Conservation (phyloP, 2,329 filamentous ascomycete genomes). For the Aureobasidium lini region DNA sequence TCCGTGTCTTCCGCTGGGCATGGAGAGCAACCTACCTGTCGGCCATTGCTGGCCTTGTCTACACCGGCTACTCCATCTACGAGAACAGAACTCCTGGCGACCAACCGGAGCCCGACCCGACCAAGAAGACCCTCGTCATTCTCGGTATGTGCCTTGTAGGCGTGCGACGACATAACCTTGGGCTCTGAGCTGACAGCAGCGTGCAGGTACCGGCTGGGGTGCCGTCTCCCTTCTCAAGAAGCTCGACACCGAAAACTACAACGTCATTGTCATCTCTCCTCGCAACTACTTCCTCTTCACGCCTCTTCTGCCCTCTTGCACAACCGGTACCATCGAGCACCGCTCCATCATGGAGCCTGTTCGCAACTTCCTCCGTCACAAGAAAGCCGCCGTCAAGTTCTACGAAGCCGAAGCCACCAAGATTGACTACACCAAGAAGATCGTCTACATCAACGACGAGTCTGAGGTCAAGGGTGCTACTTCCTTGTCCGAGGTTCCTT, state of each 20-base stretch:
- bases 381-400: conserved; percentile 87
- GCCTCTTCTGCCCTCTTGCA: conserved; percentile 92
- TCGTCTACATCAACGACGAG: conserved; percentile 83
- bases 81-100: conserved; percentile 71
- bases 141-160: conserved; percentile 56
- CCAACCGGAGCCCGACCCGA: conserved; percentile 70
- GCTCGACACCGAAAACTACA: conserved; percentile 98
- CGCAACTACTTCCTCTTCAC: conserved; percentile 99
- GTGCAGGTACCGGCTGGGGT: conserved; percentile 85
- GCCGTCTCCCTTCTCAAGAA: conserved; percentile 96
- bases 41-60: conserved; percentile 59
- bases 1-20: conserved; percentile 67
- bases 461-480: conserved; percentile 84
- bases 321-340: conserved; percentile 94
- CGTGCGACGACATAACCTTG: background rate
- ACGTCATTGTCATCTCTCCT: conserved; percentile 93
- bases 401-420: conserved; percentile 97
- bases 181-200: conserved; percentile 19
- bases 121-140: conserved; percentile 94
- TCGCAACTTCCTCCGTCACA: conserved; percentile 89
- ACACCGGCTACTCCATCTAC: conserved; percentile 75
- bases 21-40: conserved; percentile 80
- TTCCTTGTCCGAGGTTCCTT: conserved; percentile 79
- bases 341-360: conserved; percentile 99
- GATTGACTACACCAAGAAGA: conserved; percentile 84